Evolutionary conservation across 2,329 filamentous ascomycete species (phyloP).

Genomic region (Boeremia lycopersici): DNA sequence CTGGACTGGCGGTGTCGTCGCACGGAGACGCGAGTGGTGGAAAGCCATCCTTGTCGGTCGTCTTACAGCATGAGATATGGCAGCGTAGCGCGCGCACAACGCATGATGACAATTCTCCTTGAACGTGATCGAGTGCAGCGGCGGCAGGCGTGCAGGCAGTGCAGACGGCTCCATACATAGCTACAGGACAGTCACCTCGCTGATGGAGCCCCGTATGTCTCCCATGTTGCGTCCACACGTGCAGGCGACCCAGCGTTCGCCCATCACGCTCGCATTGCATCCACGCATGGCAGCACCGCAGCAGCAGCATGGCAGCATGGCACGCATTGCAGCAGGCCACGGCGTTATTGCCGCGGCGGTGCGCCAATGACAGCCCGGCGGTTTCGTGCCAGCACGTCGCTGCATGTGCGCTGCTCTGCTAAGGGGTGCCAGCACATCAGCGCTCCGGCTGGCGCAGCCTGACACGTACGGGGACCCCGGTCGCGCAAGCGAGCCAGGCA

Average conservation of each 20-base stretch:
- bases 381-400: slow-evolving; percentile 32
- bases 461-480: slow-evolving; percentile 1
- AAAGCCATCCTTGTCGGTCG: background rate
- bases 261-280: too few species aligned
- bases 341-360: background rate
- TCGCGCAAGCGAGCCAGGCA: slow-evolving; percentile 22
- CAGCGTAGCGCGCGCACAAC: slow-evolving; percentile 8
- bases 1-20: slow-evolving; percentile 15
- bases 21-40: background rate
- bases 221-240: too few species aligned
- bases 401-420: slow-evolving; percentile 34
- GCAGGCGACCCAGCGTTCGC: too few species aligned
- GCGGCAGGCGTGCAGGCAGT: background rate
- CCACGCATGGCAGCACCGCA: too few species aligned
- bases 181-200: too few species aligned
- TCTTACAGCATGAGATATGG: background rate
- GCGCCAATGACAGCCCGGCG: background rate
- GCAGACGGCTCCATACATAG: background rate
- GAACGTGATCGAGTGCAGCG: background rate
- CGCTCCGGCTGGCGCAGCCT: too few species aligned
- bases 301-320: too few species aligned
- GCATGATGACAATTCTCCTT: slow-evolving; percentile 2
- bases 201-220: too few species aligned
- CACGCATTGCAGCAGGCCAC: too few species aligned
- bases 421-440: slow-evolving; percentile 41